Evolutionary conservation across 1,284 basidiomycete genomes (phyloP).

Genomic region (Fomitopsis palustris): DNA sequence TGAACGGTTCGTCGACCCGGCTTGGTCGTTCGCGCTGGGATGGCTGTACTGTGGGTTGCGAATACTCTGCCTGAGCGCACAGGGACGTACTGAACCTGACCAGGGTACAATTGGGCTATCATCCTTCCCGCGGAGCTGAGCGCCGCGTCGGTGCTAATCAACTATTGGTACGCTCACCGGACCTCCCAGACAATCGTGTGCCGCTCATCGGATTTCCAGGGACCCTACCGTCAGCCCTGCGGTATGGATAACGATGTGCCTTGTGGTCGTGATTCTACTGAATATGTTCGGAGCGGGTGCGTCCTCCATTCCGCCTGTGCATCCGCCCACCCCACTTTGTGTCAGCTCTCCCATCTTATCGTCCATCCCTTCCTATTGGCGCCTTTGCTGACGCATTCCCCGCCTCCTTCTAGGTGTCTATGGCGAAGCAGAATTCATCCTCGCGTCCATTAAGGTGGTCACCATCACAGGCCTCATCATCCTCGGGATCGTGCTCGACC

Average conservation of each 20-base stretch:
- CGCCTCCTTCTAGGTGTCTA: conserved; percentile 44
- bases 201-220: conserved; percentile 11
- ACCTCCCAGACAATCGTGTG: background rate
- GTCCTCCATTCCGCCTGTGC: conserved; percentile 11
- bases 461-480: conserved; percentile 62
- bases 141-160: conserved; percentile 75
- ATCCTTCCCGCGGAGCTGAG: conserved; percentile 77
- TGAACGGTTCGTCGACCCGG: conserved; percentile 76
- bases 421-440: conserved; percentile 74
- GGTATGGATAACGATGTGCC: conserved; percentile 74
- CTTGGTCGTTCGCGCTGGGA: conserved; percentile 79
- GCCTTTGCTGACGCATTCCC: background rate
- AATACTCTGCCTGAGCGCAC: background rate
- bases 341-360: background rate
- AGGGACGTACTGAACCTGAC: background rate
- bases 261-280: conserved; percentile 70
- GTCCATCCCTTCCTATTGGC: background rate
- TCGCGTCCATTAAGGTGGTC: conserved; percentile 77
- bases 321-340: background rate
- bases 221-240: conserved; percentile 53
- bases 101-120: conserved; percentile 68
- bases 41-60: conserved; percentile 63
- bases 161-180: conserved; percentile 51
- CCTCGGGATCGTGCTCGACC: conserved; percentile 63
- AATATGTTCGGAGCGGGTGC: conserved; percentile 74